A percentile compares a stretch with the other conserved stretches of the same genome.
phyloP scores from a whole-genome alignment of 352 stramenopile species.

The Phytophthora agathidicida region DNA sequence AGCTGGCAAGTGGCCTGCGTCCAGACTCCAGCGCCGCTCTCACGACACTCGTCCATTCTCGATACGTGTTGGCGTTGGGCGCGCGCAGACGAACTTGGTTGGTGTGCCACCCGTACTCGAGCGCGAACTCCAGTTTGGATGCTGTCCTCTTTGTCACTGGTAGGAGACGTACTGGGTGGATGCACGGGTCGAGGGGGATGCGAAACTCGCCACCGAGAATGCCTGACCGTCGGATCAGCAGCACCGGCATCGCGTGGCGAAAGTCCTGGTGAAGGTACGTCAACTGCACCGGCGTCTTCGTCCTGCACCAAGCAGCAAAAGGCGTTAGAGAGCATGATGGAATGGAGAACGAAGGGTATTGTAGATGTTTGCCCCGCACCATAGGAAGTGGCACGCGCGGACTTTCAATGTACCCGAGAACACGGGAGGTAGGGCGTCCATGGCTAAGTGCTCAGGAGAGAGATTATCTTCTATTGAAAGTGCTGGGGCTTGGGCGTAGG shows the following conservation, averaged over 20 bases:
- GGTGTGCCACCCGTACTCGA: constrained; percentile 39
- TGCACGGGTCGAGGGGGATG: constrained; percentile 38
- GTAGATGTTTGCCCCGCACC: too few relatives aligned
- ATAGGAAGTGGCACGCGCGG: constrained; percentile 26
- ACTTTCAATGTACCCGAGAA: constrained; percentile 43
- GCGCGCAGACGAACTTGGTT: constrained; percentile 32
- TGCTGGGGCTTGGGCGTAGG: constrained; percentile 9
- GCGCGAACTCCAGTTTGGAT: constrained; percentile 28
- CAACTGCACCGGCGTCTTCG: constrained; percentile 35
- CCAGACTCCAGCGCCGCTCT: constrained; percentile 32
- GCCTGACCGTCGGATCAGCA: constrained; percentile 30
- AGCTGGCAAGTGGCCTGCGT: constrained; percentile 26
- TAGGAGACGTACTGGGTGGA: constrained; percentile 35
- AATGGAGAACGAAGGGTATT: neutral
- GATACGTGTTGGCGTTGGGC: constrained; percentile 28
- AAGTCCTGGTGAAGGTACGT: constrained; percentile 35
- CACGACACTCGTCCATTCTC: constrained; percentile 30
- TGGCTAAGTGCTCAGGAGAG: constrained; percentile 13
- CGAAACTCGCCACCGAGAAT: constrained; percentile 29
- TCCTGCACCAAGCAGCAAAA: constrained; percentile 16
- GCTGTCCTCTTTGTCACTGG: constrained; percentile 20
- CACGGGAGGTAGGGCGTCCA: constrained; percentile 27
- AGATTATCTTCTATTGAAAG: constrained; percentile 6
- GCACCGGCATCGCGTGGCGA: constrained; percentile 32
- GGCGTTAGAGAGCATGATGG: constrained; percentile 1